Percentiles rank a stretch among this genome's conserved stretches.
phyloP scores from a whole-genome alignment of 305 asterid genomes.

The Striga hermonthica region DNA sequence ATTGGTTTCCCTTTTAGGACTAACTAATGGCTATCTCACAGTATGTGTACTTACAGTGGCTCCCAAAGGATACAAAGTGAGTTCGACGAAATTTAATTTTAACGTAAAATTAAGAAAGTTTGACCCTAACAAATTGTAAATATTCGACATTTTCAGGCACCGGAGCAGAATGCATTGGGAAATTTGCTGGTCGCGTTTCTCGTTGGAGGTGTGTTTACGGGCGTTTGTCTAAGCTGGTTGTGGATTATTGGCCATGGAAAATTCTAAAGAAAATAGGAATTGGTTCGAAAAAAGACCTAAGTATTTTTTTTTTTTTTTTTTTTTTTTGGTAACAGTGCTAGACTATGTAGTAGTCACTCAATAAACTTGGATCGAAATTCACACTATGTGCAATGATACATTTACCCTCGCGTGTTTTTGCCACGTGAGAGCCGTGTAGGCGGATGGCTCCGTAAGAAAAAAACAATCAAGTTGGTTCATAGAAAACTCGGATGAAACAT shows the following conservation, averaged over 20 bases:
- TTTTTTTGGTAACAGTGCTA: background rate
- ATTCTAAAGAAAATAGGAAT: slow-evolving; percentile 15
- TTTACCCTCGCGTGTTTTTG: background rate
- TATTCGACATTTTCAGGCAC: slow-evolving; percentile 48
- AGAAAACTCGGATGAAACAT: too few species aligned
- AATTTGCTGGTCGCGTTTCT: slow-evolving; percentile 66
- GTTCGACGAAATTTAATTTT: background rate
- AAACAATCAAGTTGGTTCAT: too few species aligned
- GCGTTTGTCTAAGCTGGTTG: slow-evolving; percentile 79
- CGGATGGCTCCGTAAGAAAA: too few species aligned
- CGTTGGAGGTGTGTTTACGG: slow-evolving; percentile 68
- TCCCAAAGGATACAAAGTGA: slow-evolving; percentile 80
- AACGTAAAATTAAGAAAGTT: background rate
- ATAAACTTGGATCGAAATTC: too few species aligned
- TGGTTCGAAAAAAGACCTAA: background rate
- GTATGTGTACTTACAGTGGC: slow-evolving; percentile 74
- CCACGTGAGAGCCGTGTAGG: too few species aligned
- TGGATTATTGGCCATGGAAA: slow-evolving; percentile 68
- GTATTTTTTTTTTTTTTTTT: background rate
- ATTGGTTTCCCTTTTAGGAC: slow-evolving; percentile 64
- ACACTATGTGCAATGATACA: too few species aligned
- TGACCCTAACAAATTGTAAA: too few species aligned
- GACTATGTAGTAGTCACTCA: too few species aligned
- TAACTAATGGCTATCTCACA: slow-evolving; percentile 78
- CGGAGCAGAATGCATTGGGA: slow-evolving; percentile 95